Base-by-base conservation (phyloP, 495 filamentous ascomycete genomes). In the Delitschia confertaspora region DNA sequence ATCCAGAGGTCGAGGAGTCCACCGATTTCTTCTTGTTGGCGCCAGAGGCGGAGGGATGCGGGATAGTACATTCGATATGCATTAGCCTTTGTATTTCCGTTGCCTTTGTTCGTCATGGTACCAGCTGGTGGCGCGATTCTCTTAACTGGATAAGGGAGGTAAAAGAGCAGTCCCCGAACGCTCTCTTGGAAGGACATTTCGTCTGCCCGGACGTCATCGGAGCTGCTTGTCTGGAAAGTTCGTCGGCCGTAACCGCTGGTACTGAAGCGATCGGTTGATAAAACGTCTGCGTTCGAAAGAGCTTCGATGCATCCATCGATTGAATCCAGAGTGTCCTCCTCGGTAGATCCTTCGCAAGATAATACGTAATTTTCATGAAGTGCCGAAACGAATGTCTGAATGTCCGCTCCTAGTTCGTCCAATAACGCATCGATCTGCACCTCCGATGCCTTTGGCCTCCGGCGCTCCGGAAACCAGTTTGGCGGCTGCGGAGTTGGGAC, bases 281-380 rank as follows among this genome's bases (percentile, higher is more conserved):
- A 72, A 6, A 95, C 56, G 58, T 99, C 91, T 33, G 81, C 83
- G 49, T 93, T 85, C 1, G 88, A 95, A 1, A 99, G 66, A 16
- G 75, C 71, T n/a, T 85, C 80, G 34, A 93, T 79, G 53, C 89
- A 95, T 18, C 67, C 74, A 23, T 73, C 74, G 30, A 82, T 62
- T 47, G 78, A 74, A 53, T 89, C 80, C 19, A 95, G 64, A 10
- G 73, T 70, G 29, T 79, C 73, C 45, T 73, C 74, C 32, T 72
- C 72, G 3, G 56, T 62, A n/a, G 60, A 63, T 8, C 76, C 72
- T 42, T 81, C 74, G 56, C 89, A 95, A 0, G 89, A 95, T 5
- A 82, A 66, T 1, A 83, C 70, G 52, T 89, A 96, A 58, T 99
- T 99, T 55, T 99, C 91, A 59, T 99, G 91, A 7, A 99, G 66